A percentile compares a stretch with the other conserved stretches of the same genome.
phyloP scores from a whole-genome alignment of 768 basidiomycete genomes.

The Termitomyces sp. region DNA sequence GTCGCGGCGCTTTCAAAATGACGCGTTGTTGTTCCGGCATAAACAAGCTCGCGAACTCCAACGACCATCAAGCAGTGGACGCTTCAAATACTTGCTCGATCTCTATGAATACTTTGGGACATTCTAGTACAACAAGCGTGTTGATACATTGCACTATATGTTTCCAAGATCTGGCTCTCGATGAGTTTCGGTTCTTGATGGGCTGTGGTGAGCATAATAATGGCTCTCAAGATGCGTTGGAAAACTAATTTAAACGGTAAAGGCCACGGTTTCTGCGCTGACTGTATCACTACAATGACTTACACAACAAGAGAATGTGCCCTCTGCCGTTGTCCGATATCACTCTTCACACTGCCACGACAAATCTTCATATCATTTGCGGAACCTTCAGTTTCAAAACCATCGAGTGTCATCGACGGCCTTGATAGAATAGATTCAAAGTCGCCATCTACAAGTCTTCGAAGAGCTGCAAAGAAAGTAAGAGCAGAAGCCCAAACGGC shows the following conservation, averaged over 20 bases:
- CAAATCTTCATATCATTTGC: slow-evolving; percentile 13
- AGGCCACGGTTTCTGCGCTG: slow-evolving; percentile 16
- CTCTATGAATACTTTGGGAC: background rate
- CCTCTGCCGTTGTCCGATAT: slow-evolving; percentile 6
- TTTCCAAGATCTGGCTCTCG: slow-evolving; percentile 3
- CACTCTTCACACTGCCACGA: background rate
- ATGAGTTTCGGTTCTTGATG: slow-evolving; percentile 9
- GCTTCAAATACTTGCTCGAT: background rate
- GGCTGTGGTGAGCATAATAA: slow-evolving; percentile 9
- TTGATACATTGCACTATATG: slow-evolving; percentile 11
- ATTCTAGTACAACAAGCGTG: background rate
- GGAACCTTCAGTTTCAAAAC: background rate
- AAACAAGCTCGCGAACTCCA: too few species aligned
- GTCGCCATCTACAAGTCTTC: slow-evolving; percentile 1
- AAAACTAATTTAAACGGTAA: background rate
- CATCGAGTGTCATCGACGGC: background rate
- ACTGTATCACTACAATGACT: background rate
- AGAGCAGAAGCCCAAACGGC: background rate
- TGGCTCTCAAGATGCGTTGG: background rate
- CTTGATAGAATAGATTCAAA: background rate
- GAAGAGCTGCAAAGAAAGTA: slow-evolving; percentile 8
- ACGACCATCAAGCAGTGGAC: too few species aligned
- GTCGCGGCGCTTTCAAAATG: too few species aligned
- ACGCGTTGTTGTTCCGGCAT: too few species aligned
- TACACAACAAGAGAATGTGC: background rate